These are phyloP conservation scores for Isatis lusitanica DNA, from an alignment of 441 rosid genomes.

Conservation along the genomic window DNA sequence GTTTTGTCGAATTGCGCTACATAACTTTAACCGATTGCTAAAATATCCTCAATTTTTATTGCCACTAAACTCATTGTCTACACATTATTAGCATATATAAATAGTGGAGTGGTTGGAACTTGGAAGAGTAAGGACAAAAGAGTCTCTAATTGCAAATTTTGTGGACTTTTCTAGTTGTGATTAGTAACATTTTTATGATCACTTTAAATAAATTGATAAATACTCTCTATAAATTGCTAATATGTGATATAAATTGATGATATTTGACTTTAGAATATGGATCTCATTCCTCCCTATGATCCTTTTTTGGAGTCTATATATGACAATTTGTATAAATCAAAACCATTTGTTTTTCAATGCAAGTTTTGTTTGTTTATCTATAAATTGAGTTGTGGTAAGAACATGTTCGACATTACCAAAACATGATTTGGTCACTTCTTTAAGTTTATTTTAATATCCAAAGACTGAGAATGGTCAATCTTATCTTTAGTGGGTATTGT, in stretches of 20 bases:
- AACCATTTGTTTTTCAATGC: not conserved
- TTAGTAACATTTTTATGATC: not conserved
- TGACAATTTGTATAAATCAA: not conserved
- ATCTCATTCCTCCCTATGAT: not conserved
- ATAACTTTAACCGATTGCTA: not conserved
- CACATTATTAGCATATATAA: not conserved
- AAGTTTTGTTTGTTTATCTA: not conserved
- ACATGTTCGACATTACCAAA: constrained; percentile 28
- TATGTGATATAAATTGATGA: not conserved
- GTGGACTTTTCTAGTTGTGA: not conserved
- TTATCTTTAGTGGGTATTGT: not conserved
- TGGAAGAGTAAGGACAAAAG: not conserved
- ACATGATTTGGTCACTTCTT: constrained; percentile 34
- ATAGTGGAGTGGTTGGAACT: constrained; percentile 9
- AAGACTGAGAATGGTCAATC: not conserved
- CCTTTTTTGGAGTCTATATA: not conserved
- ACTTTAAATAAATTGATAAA: not conserved
- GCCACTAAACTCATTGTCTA: not conserved
- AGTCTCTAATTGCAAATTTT: not conserved
- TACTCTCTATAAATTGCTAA: not conserved
- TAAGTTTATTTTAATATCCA: not conserved
- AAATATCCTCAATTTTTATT: not conserved
- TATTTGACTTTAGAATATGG: not conserved
- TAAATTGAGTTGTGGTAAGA: constrained; percentile 17
- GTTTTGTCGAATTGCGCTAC: not conserved